Evolutionary conservation across 495 filamentous ascomycete species (phyloP).

Genomic region (Penicillium atrosanguineum): DNA sequence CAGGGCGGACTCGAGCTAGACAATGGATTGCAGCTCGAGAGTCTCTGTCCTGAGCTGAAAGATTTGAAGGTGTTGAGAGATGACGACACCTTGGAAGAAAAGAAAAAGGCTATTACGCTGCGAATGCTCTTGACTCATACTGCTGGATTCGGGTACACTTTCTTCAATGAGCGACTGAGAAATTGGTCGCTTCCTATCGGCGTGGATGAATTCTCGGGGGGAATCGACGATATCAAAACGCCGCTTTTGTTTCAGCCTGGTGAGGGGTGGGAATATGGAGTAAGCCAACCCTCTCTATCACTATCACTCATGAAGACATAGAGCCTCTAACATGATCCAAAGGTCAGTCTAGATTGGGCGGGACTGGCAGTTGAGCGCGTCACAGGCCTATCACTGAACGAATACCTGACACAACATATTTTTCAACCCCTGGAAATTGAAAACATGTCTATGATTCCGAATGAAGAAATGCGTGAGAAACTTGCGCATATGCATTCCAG

Average conservation of each 20-base stretch:
- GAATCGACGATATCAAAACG: constrained; percentile 36
- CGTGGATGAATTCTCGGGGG: constrained; percentile 53
- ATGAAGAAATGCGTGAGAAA: constrained; percentile 43
- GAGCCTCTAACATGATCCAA: neutral
- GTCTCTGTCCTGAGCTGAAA: constrained; percentile 18
- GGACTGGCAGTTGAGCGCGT: constrained; percentile 55
- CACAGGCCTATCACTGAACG: constrained; percentile 48
- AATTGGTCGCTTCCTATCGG: constrained; percentile 45
- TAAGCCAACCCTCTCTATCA: constrained; percentile 14
- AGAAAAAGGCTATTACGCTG: constrained; percentile 55
- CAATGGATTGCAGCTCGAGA: constrained; percentile 46
- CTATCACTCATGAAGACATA: neutral
- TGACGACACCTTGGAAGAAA: constrained; percentile 21
- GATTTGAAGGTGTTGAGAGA: too few species aligned
- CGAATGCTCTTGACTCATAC: constrained; percentile 63
- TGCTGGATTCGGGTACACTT: constrained; percentile 23
- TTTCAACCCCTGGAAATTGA: constrained; percentile 55
- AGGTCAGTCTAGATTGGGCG: constrained; percentile 61
- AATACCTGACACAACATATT: constrained; percentile 55
- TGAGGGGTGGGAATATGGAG: constrained; percentile 55
- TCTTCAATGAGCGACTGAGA: constrained; percentile 51
- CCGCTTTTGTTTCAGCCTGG: constrained; percentile 61
- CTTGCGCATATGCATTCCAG: constrained; percentile 52
- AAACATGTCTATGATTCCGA: constrained; percentile 55
- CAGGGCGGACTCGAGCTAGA: constrained; percentile 52